Percentiles rank a stretch among this genome's conserved stretches.
phyloP scores from a whole-genome alignment of 2,329 filamentous ascomycete genomes.

The Phyllosticta citriasiana region DNA sequence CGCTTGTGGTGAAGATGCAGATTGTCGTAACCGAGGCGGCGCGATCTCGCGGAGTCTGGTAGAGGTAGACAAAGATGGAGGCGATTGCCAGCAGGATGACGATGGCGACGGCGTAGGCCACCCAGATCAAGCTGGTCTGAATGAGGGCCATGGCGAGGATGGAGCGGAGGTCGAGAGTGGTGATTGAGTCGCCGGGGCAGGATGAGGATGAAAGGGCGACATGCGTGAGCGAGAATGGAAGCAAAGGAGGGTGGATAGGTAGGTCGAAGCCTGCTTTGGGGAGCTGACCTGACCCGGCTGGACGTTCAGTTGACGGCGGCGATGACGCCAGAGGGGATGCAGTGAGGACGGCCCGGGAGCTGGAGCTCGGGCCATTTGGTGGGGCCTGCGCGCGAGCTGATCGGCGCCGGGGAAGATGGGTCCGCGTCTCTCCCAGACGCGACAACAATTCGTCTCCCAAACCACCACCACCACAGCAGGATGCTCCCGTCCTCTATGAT shows the following conservation, averaged over 20 bases:
- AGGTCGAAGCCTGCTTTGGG: constrained; percentile 3
- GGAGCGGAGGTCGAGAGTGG: not conserved
- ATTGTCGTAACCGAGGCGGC: constrained; percentile 73
- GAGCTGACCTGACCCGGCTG: not conserved
- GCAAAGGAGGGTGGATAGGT: not conserved
- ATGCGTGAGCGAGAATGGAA: not conserved
- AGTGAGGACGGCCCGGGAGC: not conserved
- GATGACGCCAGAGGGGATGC: not conserved
- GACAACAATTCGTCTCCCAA: not conserved
- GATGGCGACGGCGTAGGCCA: constrained; percentile 78
- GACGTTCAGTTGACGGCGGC: not conserved
- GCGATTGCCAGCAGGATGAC: constrained; percentile 66
- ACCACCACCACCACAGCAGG: not conserved
- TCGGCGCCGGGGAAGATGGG: constrained; percentile 1
- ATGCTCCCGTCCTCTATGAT: constrained; percentile 1
- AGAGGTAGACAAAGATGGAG: constrained; percentile 78
- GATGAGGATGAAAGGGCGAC: not conserved
- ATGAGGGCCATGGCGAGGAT: constrained; percentile 53
- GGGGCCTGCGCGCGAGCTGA: not conserved
- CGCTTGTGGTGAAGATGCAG: constrained; percentile 76
- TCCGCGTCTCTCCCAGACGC: not conserved
- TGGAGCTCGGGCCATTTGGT: not conserved
- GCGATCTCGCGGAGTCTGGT: constrained; percentile 81
- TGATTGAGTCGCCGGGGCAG: not conserved
- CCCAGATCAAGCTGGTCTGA: constrained; percentile 88